Base-by-base conservation (phyloP, 2,329 filamentous ascomycete genomes). In the Cytospora piceae region DNA sequence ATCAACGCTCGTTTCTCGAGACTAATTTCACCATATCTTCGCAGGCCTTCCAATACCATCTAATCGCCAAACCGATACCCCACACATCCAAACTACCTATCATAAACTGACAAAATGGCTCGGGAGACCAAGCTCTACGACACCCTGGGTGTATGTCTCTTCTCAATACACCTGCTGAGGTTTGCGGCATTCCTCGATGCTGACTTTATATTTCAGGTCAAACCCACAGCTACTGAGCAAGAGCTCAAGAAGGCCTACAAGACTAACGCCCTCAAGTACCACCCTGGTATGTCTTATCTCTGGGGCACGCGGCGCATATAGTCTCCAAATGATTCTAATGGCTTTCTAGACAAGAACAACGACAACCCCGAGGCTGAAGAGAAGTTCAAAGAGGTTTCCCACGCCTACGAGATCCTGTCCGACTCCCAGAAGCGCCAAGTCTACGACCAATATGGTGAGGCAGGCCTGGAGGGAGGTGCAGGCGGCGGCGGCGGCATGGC, bases 361-460 rank as follows among this genome's bases (percentile, higher is more conserved):
- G 88, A 95, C 83, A 96, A 96, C 83, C 93, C 94, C 51, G 91
- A 89, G 31, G 94, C 95, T 60, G 93, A 94, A 73, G 93, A 97
- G 68, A 99, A 97, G 81, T 99, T 99, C 89, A 98, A 99, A 84
- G 94, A 97, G 74, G 86, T 97, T 68, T 96, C 93, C 70, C 90
- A 94, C 76, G 95, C 95, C 68, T 99, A 98, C 81, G 95, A 99
- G 83, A 86, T 96, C 71, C 89, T 99, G 22, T 95, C 91, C 72
- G 95, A 99, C 76, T 78, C 91, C 49, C 91, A 97, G 79, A 97
- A 97, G 85, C 92, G 95, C 76, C 81, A 88, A 73, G 77, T 98
- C 69, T 99, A 99, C 79, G 95, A 99, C 75, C 93, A 97, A 80
- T 97, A 96, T 89, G 95, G 95, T 72, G 94, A 99, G 82, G 93